phyloP scores from a whole-genome alignment of 2,329 filamentous ascomycete genomes.

The Exophiala alcalophila region DNA sequence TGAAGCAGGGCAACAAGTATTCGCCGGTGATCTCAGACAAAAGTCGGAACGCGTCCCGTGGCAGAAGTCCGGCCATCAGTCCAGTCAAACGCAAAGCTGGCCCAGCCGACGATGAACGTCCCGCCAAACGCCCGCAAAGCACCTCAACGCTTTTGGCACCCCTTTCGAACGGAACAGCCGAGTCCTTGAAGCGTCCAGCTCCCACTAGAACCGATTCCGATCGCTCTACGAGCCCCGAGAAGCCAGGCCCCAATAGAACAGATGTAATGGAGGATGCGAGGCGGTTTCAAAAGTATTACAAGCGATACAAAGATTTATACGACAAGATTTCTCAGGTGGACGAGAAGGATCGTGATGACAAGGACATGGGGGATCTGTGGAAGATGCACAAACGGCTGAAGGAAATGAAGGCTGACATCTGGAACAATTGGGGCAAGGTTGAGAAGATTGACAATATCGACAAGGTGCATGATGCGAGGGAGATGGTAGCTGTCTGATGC shows the following conservation, averaged over 20 bases:
- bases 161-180: constrained; percentile 4
- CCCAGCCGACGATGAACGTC: constrained; percentile 30
- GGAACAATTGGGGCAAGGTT: constrained; percentile 29
- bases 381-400: constrained; percentile 34
- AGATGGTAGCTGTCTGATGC: constrained; percentile 18
- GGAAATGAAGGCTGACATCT: constrained; percentile 32
- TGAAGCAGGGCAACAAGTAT: constrained; percentile 35
- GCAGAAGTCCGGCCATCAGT: constrained; percentile 35
- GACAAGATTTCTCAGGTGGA: constrained; percentile 42
- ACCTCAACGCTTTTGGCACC: constrained; percentile 31
- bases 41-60: constrained; percentile 17
- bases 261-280: constrained; percentile 37
- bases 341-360: constrained; percentile 45
- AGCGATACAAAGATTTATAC: constrained; percentile 57
- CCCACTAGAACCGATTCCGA: constrained; percentile 21
- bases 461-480: constrained; percentile 9
- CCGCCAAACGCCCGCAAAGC: constrained; percentile 33
- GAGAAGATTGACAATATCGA: constrained; percentile 19
- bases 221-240: constrained; percentile 31
- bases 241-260: constrained; percentile 41
- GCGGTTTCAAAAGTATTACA: constrained; percentile 58
- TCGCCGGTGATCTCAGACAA: constrained; percentile 28
- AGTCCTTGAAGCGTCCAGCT: constrained; percentile 13
- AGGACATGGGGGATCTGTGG: constrained; percentile 51
- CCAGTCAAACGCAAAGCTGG: constrained; percentile 43